Conservation (phyloP, 805 yeast species). For the Candida rishiriensis region DNA sequence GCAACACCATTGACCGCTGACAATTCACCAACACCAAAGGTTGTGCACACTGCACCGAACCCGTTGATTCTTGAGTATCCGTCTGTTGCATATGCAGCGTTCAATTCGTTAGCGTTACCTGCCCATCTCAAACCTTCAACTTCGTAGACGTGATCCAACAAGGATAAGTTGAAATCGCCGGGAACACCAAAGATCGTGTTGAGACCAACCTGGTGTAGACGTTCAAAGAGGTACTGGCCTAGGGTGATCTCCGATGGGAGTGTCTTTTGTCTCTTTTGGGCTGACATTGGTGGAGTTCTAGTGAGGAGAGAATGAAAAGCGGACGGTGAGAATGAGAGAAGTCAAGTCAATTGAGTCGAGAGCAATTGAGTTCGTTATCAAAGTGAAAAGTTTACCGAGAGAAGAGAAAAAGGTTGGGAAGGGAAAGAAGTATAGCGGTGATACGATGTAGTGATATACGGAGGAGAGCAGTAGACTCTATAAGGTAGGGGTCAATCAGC, state of each 20-base stretch:
- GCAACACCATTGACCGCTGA: constrained; percentile 83
- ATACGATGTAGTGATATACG: too few relatives aligned
- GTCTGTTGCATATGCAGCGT: constrained; percentile 86
- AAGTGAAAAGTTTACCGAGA: too few relatives aligned
- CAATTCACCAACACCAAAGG: constrained; percentile 89
- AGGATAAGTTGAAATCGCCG: constrained; percentile 73
- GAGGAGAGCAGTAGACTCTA: too few relatives aligned
- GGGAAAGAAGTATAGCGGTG: too few relatives aligned
- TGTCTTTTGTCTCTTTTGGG: constrained; percentile 10
- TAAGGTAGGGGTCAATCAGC: too few relatives aligned
- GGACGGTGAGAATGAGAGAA: too few relatives aligned
- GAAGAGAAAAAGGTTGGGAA: too few relatives aligned
- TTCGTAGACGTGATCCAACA: constrained; percentile 69
- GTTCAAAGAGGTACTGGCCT: constrained; percentile 75
- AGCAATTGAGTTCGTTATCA: too few relatives aligned
- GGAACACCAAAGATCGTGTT: constrained; percentile 76
- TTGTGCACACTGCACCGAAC: constrained; percentile 68
- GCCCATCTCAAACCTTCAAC: constrained; percentile 81
- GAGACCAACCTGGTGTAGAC: constrained; percentile 68
- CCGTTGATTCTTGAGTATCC: constrained; percentile 84
- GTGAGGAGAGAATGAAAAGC: neutral
- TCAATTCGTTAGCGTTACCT: constrained; percentile 86
- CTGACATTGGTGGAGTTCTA: neutral
- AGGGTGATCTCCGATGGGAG: constrained; percentile 43
- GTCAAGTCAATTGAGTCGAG: too few relatives aligned